Evolutionary conservation across 2,329 filamentous ascomycete species (phyloP).

Genomic region (Fusarium lateritium): DNA sequence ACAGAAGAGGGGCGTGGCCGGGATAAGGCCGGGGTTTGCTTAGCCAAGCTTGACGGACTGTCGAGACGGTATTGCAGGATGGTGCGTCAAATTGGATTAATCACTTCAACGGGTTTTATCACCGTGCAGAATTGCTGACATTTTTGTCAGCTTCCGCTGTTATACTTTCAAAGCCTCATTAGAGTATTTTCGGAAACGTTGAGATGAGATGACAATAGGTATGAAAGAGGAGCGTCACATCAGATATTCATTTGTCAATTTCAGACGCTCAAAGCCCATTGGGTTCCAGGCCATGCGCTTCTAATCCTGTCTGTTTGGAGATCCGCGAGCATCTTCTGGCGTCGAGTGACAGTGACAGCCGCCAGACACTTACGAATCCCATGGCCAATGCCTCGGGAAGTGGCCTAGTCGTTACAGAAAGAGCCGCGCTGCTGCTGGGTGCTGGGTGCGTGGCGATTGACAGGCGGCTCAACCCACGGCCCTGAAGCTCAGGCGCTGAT

Average conservation of each 20-base stretch:
- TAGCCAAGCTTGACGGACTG: conserved; percentile 22
- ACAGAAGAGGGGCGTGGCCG: conserved; percentile 31
- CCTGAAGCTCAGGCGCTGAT: conserved; percentile 35
- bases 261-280: conserved; percentile 14
- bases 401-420: conserved; percentile 12
- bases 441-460: conserved; percentile 15
- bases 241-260: conserved; percentile 40
- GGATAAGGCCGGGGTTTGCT: conserved; percentile 14
- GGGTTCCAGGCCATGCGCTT: conserved; percentile 22
- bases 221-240: conserved; percentile 35
- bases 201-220: conserved; percentile 29
- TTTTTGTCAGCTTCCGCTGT: not conserved
- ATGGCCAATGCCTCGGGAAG: conserved; percentile 19
- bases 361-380: conserved; percentile 32
- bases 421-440: conserved; percentile 17
- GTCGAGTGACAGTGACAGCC: conserved; percentile 16
- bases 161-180: not conserved
- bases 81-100: not conserved
- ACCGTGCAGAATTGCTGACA: not conserved
- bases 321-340: conserved; percentile 3
- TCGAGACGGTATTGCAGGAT: conserved; percentile 14
- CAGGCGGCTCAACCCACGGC: conserved; percentile 24
- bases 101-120: not conserved
- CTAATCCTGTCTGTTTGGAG: conserved; percentile 3
- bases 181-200: conserved; percentile 22